Evolutionary conservation across 2,329 filamentous ascomycete species (phyloP).

Genomic region (Acrocalymma vagum): DNA sequence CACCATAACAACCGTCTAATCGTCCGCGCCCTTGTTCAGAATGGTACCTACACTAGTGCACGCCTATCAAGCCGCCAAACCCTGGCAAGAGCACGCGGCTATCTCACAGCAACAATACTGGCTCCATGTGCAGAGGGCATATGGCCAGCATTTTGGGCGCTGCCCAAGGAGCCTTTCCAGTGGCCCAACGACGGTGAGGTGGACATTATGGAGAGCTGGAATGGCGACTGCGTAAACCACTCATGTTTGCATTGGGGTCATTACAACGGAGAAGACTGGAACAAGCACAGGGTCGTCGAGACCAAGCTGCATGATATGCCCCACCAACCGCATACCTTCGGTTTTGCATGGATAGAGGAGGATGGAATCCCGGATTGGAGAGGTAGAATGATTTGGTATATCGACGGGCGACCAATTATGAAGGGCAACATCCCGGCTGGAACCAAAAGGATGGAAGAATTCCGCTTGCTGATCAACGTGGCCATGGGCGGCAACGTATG

Average conservation of each 20-base stretch:
- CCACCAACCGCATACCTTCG: conserved; percentile 58
- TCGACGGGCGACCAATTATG: conserved; percentile 67
- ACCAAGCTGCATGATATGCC: conserved; percentile 61
- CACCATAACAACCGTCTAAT: conserved; percentile 62
- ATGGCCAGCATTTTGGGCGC: conserved; percentile 70
- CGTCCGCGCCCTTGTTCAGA: conserved; percentile 59
- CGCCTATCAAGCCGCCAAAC: conserved; percentile 63
- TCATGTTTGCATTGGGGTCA: conserved; percentile 68
- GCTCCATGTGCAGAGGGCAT: conserved; percentile 65
- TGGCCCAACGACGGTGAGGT: conserved; percentile 69
- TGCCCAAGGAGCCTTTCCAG: conserved; percentile 65
- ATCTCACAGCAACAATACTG: conserved; percentile 60
- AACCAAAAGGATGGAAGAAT: conserved; percentile 64
- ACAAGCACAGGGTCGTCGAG: conserved; percentile 65
- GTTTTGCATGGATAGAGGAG: conserved; percentile 65
- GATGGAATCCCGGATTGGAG: conserved; percentile 51
- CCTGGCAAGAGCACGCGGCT: conserved; percentile 61
- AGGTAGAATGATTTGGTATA: conserved; percentile 65
- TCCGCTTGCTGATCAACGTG: conserved; percentile 66
- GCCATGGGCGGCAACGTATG: conserved; percentile 70
- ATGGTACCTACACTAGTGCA: conserved; percentile 61
- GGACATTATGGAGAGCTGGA: conserved; percentile 70
- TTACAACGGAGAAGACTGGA: conserved; percentile 61
- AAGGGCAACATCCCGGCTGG: conserved; percentile 62
- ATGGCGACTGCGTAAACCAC: conserved; percentile 64